Conservation (phyloP, 202 grass and related monocot species). For the Cymbopogon flexuosus region DNA sequence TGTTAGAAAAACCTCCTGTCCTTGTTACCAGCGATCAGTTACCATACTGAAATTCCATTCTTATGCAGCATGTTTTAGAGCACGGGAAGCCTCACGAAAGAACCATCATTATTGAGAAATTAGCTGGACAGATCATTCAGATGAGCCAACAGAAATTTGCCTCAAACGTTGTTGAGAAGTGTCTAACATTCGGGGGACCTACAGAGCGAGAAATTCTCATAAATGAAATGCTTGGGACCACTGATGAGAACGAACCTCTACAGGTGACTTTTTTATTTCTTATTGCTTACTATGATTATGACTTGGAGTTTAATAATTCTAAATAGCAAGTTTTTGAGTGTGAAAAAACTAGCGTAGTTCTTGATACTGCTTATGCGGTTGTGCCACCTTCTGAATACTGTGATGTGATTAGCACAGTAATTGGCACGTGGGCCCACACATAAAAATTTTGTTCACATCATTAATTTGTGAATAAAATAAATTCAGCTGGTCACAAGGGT, state of each 20-base stretch:
- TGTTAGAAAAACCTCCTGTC: neutral
- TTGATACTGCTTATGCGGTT: neutral
- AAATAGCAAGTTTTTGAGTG: neutral
- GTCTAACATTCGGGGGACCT: conserved; percentile 75
- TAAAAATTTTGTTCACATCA: neutral
- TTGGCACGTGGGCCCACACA: neutral
- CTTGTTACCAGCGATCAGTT: neutral
- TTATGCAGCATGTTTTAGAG: conserved; percentile 82
- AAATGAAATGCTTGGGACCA: conserved; percentile 87
- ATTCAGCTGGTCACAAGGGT: neutral
- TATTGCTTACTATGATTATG: neutral
- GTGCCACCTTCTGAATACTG: neutral
- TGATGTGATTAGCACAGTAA: conserved; percentile 3
- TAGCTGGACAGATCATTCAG: conserved; percentile 92
- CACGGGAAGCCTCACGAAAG: conserved; percentile 79
- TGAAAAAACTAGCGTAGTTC: neutral
- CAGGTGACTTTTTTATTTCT: conserved; percentile 38
- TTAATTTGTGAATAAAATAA: neutral
- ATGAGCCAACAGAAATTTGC: conserved; percentile 99
- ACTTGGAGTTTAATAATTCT: neutral
- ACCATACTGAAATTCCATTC: conserved; percentile 3
- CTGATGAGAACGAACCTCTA: conserved; percentile 89
- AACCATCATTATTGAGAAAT: conserved; percentile 73
- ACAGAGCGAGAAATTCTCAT: conserved; percentile 69
- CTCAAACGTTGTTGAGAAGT: conserved; percentile 94